Evolutionary conservation across 257 asterid genomes (phyloP), one percentile per base, ranked within the genome.

Genomic region (Osmanthus fragrans): DNA sequence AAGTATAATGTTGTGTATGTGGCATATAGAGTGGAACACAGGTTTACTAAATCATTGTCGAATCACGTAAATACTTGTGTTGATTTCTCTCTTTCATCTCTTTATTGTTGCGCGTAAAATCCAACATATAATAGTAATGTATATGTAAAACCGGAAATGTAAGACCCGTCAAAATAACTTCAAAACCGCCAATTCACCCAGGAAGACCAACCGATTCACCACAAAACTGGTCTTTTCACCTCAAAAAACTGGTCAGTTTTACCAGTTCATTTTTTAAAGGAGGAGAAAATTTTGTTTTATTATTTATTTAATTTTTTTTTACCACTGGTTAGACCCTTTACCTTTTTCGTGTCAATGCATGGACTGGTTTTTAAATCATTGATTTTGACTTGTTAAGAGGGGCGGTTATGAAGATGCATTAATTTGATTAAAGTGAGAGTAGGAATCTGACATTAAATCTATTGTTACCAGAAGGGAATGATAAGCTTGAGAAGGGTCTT

Each of bases 401-500:
- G 9, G 69, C 19, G 3, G 34, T 23, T 2, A 10, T 63, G 18
- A 63, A 63, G 68, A 11, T 63, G 69, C 36, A 10, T 63, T 25
- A 23, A 25, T 58, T 54, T 54, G 64, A n/a, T 65, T 12, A 4
- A 30, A 30, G 21, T 47, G 37, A 45, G 23, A 70, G 3, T 29
- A 76, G 29, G 64, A 34, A 25, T 36, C 58, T 82, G 72, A 49
- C 77, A 36, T 70, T 25, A 30, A 69, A 33, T 45, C 18, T 67
- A 32, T 40, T 58, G 60, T 37, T 72, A 71, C 37, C 79, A 82
- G 82, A 40, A 71, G 77, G 82, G 73, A 70, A 70, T 70, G 86
- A 81, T 54, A 73, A 80, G 64, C 85, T 85, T 42, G 91, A 87
- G 79, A 87, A 80, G 77, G 91, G 91, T 37, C 32, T 83, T 68